Evolutionary conservation across 139 green algal species (phyloP), one percentile per base, ranked within the genome.

Genomic region (Axilococcus clingmanii): DNA sequence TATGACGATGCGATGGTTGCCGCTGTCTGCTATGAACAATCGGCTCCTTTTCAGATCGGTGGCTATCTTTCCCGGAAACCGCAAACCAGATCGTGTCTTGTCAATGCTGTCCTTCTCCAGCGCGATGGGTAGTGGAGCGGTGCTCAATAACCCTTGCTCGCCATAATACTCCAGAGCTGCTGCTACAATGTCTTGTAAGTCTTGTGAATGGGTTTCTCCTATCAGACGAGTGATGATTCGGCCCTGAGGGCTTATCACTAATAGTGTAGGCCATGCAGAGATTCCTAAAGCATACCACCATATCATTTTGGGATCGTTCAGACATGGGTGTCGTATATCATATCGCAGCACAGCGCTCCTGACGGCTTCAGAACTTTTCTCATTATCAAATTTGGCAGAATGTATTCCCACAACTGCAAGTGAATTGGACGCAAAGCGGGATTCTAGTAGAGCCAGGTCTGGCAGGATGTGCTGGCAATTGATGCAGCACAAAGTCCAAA

Each of bases 401-500:
- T 90, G 81, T 19, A 90, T 78, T 3, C 81, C 81, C 49, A 90
- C 82, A 45, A 90, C 79, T 9, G 65, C 48, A 40, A 89, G 58
- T 5, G 81, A 71, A 9, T 69, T 28, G 28, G 57, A 68, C 19
- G 46, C 37, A 47, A 79, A 90, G 49, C 82, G 77, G n/a, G 23
- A 19, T 56, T 93, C 82, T 28, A 90, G 57, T 29, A 51, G 62
- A 3, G 68, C 69, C 20, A 90, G 67, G 49, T 93, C 81, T 4
- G 81, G 81, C 54, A 93, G 66, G 15, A 93, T 62, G 52, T 90
- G 82, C 48, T 89, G 87, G 76, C 81, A 90, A 69, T 90, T 90
- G 71, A 90, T 90, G 77, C 81, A 90, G 79, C 81, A 93, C 57
- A 84, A 89, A 5, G 81, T 90, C 81, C 81, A 90, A 63, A 90